Percentiles rank a stretch among this genome's conserved stretches.
phyloP scores from a whole-genome alignment of 148 eudicot genomes.

The Vaccinium myrtillus region DNA sequence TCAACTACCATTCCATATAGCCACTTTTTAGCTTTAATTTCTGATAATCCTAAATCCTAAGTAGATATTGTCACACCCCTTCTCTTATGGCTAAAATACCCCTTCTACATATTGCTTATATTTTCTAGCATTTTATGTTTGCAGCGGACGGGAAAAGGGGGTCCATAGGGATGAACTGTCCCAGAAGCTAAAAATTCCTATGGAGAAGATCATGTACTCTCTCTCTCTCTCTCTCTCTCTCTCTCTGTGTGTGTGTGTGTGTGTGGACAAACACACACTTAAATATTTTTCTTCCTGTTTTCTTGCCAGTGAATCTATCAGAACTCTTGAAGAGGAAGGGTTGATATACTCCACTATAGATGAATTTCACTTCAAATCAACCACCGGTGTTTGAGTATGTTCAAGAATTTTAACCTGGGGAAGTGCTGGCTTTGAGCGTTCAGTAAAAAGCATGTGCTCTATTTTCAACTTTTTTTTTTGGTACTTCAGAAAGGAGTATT shows the following conservation, averaged over 20 bases:
- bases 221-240: conserved; percentile 21
- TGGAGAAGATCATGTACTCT: conserved; percentile 64
- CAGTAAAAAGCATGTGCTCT: not conserved
- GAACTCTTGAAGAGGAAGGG: conserved; percentile 84
- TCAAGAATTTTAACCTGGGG: not conserved
- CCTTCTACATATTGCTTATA: not conserved
- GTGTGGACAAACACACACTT: not conserved
- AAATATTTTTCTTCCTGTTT: conserved; percentile 4
- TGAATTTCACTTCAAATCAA: conserved; percentile 80
- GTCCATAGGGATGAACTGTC: conserved; percentile 75
- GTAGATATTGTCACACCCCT: not conserved
- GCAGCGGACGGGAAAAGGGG: conserved; percentile 72
- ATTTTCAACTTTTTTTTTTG: not conserved
- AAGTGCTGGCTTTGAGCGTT: not conserved
- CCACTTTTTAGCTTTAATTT: not conserved
- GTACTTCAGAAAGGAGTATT: not conserved
- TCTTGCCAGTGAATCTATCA: conserved; percentile 64
- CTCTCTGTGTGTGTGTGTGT: not conserved
- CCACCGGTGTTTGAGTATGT: conserved; percentile 37
- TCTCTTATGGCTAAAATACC: not conserved
- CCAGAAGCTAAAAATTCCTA: conserved; percentile 59
- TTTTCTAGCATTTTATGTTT: conserved; percentile 13
- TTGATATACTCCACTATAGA: conserved; percentile 82
- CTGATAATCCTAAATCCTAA: not conserved
- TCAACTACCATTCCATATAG: no score